Evolutionary conservation across 208 protist species (phyloP).

Genomic region (Porcisia hertigi): DNA sequence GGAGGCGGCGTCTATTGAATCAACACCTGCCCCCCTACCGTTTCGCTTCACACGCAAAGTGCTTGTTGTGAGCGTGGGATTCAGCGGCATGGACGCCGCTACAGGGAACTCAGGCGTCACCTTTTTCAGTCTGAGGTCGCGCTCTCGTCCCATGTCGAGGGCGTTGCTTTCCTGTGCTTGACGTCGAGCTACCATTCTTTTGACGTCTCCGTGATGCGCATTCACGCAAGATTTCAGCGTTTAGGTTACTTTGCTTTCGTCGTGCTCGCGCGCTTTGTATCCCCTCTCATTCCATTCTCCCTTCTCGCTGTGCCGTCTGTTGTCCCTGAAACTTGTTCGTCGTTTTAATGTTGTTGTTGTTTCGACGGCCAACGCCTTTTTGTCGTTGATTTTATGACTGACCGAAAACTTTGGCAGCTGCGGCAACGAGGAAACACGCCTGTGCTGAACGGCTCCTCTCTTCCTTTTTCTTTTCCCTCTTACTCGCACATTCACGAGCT

Average conservation of each 20-base stretch:
- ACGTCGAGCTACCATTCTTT: not conserved
- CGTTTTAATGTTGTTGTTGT: too few relatives aligned
- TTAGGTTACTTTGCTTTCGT: conserved; percentile 1
- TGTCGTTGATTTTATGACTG: not conserved
- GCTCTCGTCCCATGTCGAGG: not conserved
- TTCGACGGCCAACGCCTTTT: too few relatives aligned
- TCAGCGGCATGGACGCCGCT: not conserved
- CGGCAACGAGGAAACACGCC: not conserved
- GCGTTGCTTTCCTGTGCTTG: not conserved
- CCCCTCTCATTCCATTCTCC: not conserved
- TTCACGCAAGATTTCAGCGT: not conserved
- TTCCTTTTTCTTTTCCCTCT: not conserved
- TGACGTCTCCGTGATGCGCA: not conserved
- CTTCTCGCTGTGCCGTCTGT: not conserved
- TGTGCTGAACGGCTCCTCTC: not conserved
- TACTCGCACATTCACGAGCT: not conserved
- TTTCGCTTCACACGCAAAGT: not conserved
- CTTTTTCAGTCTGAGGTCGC: not conserved
- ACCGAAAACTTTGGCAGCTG: not conserved
- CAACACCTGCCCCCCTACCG: not conserved
- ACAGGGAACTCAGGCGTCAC: not conserved
- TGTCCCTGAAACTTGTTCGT: not conserved
- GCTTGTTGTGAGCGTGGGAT: not conserved
- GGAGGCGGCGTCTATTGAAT: not conserved
- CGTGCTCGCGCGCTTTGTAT: not conserved